A percentile compares a stretch with the other conserved stretches of the same genome.
These are phyloP conservation scores for Lipomyces spencermartinsiae DNA, from an alignment of 805 yeast species.

Conservation along the genomic window DNA sequence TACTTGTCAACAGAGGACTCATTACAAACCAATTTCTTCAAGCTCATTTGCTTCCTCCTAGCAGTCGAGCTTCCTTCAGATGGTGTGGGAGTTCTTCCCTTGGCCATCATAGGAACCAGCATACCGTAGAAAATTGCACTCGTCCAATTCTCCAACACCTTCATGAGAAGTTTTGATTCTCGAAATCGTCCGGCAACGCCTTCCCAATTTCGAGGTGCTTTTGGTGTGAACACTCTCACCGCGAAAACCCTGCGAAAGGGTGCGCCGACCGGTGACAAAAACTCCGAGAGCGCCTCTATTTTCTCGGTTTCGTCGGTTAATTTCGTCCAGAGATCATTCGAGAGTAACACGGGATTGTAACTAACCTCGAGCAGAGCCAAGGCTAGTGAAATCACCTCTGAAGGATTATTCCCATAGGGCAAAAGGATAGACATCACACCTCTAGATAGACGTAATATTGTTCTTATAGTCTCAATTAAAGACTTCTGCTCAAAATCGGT, in stretches of 20 bases:
- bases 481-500: not conserved
- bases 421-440: not conserved
- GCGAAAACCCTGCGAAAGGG: not conserved
- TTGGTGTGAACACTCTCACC: not conserved
- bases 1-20: too few species aligned
- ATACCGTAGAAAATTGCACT: not conserved
- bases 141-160: not conserved
- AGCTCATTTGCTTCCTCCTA: not conserved
- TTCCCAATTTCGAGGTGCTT: not conserved
- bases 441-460: not conserved
- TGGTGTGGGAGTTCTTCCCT: not conserved
- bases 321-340: not conserved
- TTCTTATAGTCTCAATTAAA: not conserved
- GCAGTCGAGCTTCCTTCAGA: not conserved
- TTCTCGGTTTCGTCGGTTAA: not conserved
- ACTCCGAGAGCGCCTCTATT: not conserved
- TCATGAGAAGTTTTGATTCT: not conserved
- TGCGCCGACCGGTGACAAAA: not conserved
- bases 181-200: not conserved
- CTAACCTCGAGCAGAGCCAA: not conserved
- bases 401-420: not conserved
- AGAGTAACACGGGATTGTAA: not conserved
- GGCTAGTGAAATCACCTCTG: not conserved
- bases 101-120: constrained; percentile 3
- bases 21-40: too few species aligned